phyloP scores from a whole-genome alignment of 371 early-diverging fungal genomes.

The Syncephalastrum racemosum region DNA sequence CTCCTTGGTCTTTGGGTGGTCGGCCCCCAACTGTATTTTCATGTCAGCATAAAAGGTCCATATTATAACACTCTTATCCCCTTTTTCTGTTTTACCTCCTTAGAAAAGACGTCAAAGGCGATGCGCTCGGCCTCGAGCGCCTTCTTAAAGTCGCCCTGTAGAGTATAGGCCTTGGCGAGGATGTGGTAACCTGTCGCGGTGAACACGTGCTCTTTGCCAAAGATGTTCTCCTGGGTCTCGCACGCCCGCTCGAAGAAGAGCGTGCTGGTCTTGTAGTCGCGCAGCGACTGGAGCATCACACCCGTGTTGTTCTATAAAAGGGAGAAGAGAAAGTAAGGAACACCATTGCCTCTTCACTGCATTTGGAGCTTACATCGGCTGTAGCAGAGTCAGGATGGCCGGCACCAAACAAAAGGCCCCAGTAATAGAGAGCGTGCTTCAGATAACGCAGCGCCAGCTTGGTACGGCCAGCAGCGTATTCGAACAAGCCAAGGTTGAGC shows the following conservation, averaged over 20 bases:
- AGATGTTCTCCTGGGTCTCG: conserved; percentile 65
- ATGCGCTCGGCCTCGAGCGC: conserved; percentile 74
- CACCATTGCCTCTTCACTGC: not conserved
- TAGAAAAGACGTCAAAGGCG: conserved; percentile 70
- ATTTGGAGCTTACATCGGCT: conserved; percentile 62
- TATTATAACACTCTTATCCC: not conserved
- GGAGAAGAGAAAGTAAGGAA: not conserved
- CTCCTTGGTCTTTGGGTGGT: conserved; percentile 74
- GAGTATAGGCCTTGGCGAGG: conserved; percentile 76
- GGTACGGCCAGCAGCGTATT: conserved; percentile 77
- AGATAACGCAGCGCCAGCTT: conserved; percentile 78
- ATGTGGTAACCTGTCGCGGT: conserved; percentile 74
- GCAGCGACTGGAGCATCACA: conserved; percentile 80
- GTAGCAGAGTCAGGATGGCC: conserved; percentile 87
- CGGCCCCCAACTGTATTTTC: conserved; percentile 59
- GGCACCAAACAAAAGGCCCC: conserved; percentile 77
- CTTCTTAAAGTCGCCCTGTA: conserved; percentile 73
- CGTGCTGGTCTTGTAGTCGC: conserved; percentile 62
- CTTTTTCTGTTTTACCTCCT: conserved; percentile 32
- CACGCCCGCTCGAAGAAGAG: conserved; percentile 77
- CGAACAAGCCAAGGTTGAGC: conserved; percentile 86
- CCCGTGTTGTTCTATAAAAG: conserved; percentile 73
- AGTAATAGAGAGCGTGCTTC: conserved; percentile 78
- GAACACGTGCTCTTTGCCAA: conserved; percentile 75
- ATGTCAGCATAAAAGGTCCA: not conserved